Evolutionary conservation across 495 filamentous ascomycete genomes (phyloP).

Genomic region (Xylaria palmicola): DNA sequence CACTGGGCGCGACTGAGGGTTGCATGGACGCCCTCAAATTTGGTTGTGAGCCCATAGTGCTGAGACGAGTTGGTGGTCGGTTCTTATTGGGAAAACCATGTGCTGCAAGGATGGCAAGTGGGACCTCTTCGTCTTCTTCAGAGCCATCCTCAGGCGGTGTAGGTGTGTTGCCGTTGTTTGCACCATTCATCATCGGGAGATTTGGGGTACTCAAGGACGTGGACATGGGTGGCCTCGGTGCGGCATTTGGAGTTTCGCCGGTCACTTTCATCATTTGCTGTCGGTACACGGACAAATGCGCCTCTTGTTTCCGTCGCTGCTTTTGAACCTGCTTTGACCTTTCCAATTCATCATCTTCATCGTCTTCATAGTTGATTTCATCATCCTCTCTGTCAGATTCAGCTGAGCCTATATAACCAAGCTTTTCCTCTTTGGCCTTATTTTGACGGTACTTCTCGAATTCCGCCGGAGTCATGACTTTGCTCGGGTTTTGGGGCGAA

Average conservation of each 20-base stretch:
- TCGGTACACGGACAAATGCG: conserved; percentile 84
- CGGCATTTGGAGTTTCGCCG: conserved; percentile 57
- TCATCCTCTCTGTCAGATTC: conserved; percentile 57
- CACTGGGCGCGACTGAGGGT: conserved; percentile 18
- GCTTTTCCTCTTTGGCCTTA: conserved; percentile 59
- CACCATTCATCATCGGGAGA: conserved; percentile 35
- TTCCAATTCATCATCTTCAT: conserved; percentile 84
- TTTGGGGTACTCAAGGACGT: conserved; percentile 59
- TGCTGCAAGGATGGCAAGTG: conserved; percentile 81
- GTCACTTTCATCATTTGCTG: conserved; percentile 98
- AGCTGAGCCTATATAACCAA: conserved; percentile 32
- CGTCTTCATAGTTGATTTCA: conserved; percentile 56
- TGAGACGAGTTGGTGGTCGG: conserved; percentile 71
- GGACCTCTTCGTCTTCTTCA: conserved; percentile 85
- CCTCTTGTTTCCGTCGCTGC: conserved; percentile 85
- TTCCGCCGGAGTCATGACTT: conserved; percentile 86
- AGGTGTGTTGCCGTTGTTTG: conserved; percentile 28
- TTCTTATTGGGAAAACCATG: conserved; percentile 90
- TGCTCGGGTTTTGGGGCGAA: conserved; percentile 39
- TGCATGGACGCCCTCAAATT: conserved; percentile 52
- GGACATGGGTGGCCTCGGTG: conserved; percentile 41
- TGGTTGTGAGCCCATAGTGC: conserved; percentile 63
- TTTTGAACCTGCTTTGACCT: conserved; percentile 68
- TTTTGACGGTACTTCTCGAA: conserved; percentile 82
- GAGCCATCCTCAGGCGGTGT: conserved; percentile 48